Evolutionary conservation across 306 rosid species (phyloP), one percentile per base, ranked within the genome.

Genomic region (Luffa aegyptiaca): DNA sequence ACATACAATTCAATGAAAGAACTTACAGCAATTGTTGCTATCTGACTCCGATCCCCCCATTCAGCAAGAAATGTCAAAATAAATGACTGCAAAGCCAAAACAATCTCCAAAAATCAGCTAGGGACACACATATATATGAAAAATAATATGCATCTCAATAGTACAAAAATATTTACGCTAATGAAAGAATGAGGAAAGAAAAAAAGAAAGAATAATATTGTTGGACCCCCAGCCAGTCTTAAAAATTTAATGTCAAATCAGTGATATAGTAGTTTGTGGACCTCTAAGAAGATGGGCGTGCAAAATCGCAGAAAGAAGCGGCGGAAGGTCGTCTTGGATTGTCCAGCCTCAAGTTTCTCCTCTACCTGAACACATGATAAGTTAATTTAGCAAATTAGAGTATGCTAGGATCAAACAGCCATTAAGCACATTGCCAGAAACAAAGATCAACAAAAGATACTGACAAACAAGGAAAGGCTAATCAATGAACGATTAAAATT

Each of bases 31-130:
- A 96, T 96, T 57, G 99, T 96, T 1, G 99, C 99, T 82, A 96
- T 96, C 87, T 96, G 99, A 90, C 99, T 96, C 21, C 98, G 99
- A 82, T 96, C 99, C 5, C 99, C 99, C 99, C 99, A 96, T 87
- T 96, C 99, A 9, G 99, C 99, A 72, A 96, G 91, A 84, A 96
- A 96, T 57, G 99, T 96, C 80, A 96, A 86, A 81, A 93, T 80
- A 57, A 96, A 96, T 46, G 99, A 89, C 99, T 93, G 92, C 90
- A 85, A 80, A 71, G 26, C 63, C 52, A n/a, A 78, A 76, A 46
- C 82, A 1, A 16, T 18, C 10, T 4, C 42, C 10, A 35, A 37
- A 37, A 59, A 48, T 82, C 76, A 85, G 84, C 13, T 7, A 8
- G 5, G 66, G 48, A 53, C 36, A 14, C 8, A 10, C n/a, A n/a